phyloP scores from a whole-genome alignment of 139 green algal species.

The Pleodorina starrii region DNA sequence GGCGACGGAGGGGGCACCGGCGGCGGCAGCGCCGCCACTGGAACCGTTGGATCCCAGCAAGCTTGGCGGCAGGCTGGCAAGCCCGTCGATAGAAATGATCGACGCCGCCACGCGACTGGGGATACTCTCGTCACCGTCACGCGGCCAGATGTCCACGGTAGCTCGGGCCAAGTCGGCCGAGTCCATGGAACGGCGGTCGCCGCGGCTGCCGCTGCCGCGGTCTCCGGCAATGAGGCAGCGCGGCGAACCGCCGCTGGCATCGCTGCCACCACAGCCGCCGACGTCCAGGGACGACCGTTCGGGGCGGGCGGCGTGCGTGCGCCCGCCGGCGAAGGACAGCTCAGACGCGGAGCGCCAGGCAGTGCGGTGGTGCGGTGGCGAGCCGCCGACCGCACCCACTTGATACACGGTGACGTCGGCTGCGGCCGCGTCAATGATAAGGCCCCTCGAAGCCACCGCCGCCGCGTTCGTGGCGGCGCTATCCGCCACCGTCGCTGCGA shows the following conservation, averaged over 20 bases:
- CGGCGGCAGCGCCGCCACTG: not conserved
- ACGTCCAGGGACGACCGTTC: too few relatives aligned
- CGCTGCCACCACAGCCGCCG: too few relatives aligned
- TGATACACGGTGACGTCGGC: not conserved
- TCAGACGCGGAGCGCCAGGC: constrained; percentile 32
- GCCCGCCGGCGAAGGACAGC: constrained; percentile 15
- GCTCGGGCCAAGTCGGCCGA: not conserved
- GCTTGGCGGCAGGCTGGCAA: not conserved
- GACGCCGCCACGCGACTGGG: not conserved
- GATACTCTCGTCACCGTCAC: not conserved
- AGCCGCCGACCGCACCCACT: not conserved
- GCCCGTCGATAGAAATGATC: not conserved
- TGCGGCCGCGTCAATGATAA: not conserved
- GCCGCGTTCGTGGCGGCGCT: too few relatives aligned
- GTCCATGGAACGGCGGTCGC: not conserved
- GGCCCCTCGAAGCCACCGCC: not conserved
- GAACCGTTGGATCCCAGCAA: not conserved
- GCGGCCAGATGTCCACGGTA: not conserved
- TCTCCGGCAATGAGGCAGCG: too few relatives aligned
- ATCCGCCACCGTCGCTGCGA: not conserved
- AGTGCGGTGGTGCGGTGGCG: not conserved
- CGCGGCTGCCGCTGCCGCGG: not conserved
- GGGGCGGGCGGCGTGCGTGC: too few relatives aligned
- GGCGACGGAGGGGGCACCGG: not conserved
- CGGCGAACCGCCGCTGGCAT: not conserved